phyloP scores from a whole-genome alignment of 768 basidiomycete genomes.

The Guyanaporus albipodus region DNA sequence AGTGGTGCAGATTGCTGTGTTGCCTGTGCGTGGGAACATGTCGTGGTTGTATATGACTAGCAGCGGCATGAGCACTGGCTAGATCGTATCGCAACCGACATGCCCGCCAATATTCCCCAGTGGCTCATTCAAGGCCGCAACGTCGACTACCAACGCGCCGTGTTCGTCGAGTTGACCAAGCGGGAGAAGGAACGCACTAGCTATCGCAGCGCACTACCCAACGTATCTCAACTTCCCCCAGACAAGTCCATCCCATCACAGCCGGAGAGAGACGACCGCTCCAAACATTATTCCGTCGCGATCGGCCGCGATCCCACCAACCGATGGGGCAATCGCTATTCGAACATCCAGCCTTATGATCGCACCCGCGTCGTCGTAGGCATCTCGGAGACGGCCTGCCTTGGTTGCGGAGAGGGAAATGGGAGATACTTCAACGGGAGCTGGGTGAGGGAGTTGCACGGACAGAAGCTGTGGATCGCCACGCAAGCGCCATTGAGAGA shows the following conservation, averaged over 20 bases:
- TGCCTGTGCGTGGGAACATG: too few relatives aligned
- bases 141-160: slow-evolving; percentile 15
- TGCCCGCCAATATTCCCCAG: slow-evolving; percentile 8
- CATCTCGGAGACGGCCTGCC: slow-evolving; percentile 12
- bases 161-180: slow-evolving; percentile 34
- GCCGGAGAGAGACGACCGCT: slow-evolving; percentile 15
- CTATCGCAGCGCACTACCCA: slow-evolving; percentile 23
- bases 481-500: slow-evolving; percentile 73
- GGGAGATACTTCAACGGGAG: slow-evolving; percentile 77
- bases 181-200: slow-evolving; percentile 37
- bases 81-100: background rate
- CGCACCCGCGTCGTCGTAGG: slow-evolving; percentile 66
- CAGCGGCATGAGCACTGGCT: background rate
- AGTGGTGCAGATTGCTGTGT: too few relatives aligned
- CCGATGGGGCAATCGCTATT: slow-evolving; percentile 59
- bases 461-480: slow-evolving; percentile 81
- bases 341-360: slow-evolving; percentile 75
- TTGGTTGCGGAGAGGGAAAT: slow-evolving; percentile 21
- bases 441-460: slow-evolving; percentile 75
- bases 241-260: slow-evolving; percentile 8
- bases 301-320: slow-evolving; percentile 46
- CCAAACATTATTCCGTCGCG: slow-evolving; percentile 53
- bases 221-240: slow-evolving; percentile 4
- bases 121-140: slow-evolving; percentile 19
- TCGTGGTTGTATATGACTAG: too few relatives aligned